Percentiles rank a stretch among this genome's conserved stretches.
Conservation (phyloP, 225 moss, liverwort and hornwort species). For the Marchantia paleacea region DNA sequence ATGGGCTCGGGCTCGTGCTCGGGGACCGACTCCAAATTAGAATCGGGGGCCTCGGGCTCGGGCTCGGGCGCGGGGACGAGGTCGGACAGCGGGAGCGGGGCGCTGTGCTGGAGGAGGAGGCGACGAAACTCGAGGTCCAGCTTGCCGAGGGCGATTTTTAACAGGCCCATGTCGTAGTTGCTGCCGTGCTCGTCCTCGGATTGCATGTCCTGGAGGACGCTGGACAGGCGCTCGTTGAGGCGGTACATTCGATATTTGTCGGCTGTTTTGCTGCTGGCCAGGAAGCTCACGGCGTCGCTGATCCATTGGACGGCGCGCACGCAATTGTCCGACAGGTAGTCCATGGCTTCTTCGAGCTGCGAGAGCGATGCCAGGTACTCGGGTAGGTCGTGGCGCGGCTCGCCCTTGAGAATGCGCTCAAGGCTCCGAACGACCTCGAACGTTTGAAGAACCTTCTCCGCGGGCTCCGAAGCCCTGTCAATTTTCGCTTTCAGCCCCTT, state of each 20-base stretch:
- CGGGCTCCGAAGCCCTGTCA: constrained; percentile 57
- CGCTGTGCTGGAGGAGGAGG: constrained; percentile 52
- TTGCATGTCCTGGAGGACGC: constrained; percentile 29
- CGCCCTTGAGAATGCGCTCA: constrained; percentile 62
- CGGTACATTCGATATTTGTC: constrained; percentile 57
- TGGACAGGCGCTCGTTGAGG: constrained; percentile 47
- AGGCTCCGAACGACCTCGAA: constrained; percentile 63
- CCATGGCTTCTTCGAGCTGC: constrained; percentile 57
- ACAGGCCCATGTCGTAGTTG: constrained; percentile 55
- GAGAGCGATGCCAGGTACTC: constrained; percentile 56
- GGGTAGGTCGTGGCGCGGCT: constrained; percentile 59
- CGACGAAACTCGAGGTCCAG: constrained; percentile 68
- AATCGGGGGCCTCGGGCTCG: constrained; percentile 27
- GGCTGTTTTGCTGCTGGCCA: constrained; percentile 46
- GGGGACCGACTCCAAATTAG: too few relatives aligned
- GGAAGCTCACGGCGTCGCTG: constrained; percentile 56
- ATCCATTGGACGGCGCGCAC: constrained; percentile 49
- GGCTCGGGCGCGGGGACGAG: constrained; percentile 18
- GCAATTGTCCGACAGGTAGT: constrained; percentile 49
- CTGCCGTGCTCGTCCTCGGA: background rate
- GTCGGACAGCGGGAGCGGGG: constrained; percentile 45
- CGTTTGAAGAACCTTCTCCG: constrained; percentile 54
- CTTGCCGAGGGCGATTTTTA: constrained; percentile 60
- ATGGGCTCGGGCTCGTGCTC: constrained; percentile 21
- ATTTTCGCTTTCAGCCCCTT: constrained; percentile 52